These are phyloP conservation scores for Xylaria acuta DNA, from an alignment of 495 filamentous ascomycete species.

Conservation along the genomic window DNA sequence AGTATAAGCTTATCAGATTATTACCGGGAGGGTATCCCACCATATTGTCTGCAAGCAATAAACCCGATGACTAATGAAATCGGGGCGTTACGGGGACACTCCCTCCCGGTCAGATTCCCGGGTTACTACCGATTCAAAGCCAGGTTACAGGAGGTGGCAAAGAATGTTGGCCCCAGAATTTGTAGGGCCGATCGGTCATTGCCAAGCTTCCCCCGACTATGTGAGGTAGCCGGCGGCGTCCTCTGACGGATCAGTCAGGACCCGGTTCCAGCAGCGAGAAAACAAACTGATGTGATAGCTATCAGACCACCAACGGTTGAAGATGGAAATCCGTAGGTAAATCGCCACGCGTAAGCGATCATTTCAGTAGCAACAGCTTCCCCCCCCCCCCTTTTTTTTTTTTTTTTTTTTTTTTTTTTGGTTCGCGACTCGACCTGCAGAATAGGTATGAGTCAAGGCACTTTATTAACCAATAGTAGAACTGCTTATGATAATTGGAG, in stretches of 20 bases:
- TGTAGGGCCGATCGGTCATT: neutral
- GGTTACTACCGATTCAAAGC: constrained; percentile 1
- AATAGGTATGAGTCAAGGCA: constrained; percentile 2
- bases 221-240: constrained; percentile 7
- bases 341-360: neutral
- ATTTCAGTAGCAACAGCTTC: neutral
- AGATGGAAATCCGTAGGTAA: neutral
- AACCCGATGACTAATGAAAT: neutral
- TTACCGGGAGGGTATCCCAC: neutral
- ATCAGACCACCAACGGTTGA: constrained; percentile 5
- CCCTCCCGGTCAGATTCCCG: neutral
- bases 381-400: no score
- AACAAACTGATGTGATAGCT: neutral
- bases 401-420: neutral
- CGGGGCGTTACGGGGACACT: neutral
- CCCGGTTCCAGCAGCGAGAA: constrained; percentile 2
- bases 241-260: neutral
- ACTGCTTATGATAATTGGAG: neutral
- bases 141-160: constrained; percentile 5
- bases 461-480: neutral
- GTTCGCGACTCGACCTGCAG: neutral
- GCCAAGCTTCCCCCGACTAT: constrained; percentile 1
- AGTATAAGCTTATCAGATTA: neutral
- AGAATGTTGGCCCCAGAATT: neutral
- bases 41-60: neutral